These are phyloP conservation scores for Brassica juncea DNA, from an alignment of 345 rosid genomes.

Conservation along the genomic window DNA sequence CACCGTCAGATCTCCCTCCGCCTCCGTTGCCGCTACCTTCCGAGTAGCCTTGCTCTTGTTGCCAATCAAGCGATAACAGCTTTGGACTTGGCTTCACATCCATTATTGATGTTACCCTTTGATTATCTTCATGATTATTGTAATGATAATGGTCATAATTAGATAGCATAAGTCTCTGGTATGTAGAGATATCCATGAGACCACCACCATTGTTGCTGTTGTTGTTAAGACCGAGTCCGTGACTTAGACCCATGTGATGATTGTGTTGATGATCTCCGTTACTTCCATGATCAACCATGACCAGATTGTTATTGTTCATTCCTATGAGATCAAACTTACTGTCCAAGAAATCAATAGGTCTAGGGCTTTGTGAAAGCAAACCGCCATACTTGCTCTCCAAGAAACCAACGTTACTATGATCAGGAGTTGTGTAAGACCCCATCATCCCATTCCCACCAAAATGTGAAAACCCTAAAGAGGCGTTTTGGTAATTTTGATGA, in stretches of 20 bases:
- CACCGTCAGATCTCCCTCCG: slow-evolving; percentile 41
- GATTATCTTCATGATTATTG: slow-evolving; percentile 50
- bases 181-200: slow-evolving; percentile 53
- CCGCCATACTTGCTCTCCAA: slow-evolving; percentile 41
- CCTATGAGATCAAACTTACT: slow-evolving; percentile 43
- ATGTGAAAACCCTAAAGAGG: slow-evolving; percentile 24
- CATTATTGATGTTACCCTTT: slow-evolving; percentile 38
- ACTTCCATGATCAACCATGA: slow-evolving; percentile 38
- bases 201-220: slow-evolving; percentile 37
- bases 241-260: slow-evolving; percentile 26
- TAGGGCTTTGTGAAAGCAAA: slow-evolving; percentile 34
- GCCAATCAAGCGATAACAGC: slow-evolving; percentile 81
- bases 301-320: slow-evolving; percentile 33
- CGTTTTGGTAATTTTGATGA: slow-evolving; percentile 39
- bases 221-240: slow-evolving; percentile 33
- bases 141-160: slow-evolving; percentile 50
- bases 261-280: slow-evolving; percentile 37
- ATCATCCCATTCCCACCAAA: slow-evolving; percentile 38
- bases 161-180: slow-evolving; percentile 58
- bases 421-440: slow-evolving; percentile 34
- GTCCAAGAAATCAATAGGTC: slow-evolving; percentile 46
- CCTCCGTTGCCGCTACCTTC: slow-evolving; percentile 36
- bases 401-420: slow-evolving; percentile 37
- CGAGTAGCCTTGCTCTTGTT: slow-evolving; percentile 71
- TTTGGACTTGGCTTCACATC: slow-evolving; percentile 78